Base-by-base conservation (phyloP, 2,329 filamentous ascomycete species). In the Colletotrichum camelliae region DNA sequence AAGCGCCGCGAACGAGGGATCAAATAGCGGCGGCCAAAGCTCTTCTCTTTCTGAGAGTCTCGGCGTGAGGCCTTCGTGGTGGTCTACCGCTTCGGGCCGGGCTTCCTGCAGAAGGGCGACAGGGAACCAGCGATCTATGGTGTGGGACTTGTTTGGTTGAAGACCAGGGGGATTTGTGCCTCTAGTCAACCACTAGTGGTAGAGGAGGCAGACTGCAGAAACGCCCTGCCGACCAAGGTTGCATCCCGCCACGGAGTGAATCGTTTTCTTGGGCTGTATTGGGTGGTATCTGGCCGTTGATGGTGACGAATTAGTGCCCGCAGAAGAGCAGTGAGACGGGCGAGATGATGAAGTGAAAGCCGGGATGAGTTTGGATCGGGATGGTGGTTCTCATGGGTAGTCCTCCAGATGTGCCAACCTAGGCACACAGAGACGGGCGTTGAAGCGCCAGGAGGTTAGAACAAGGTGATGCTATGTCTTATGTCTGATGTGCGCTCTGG, bases 51-150 rank as follows among this genome's bases (percentile, higher is more conserved):
- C 55, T 16, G n/a, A 48, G 43, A 48, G n/a, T 33, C 31, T 61
- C 58, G 58, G 39, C 52, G 18, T 52, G 39, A 55, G 27, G 24
- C n/a, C 16, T 43, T 61, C 39, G 6, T 43, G 21, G 27, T 37
- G 60, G 33, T 31, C 61, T 67, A 61, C 43, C 58, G 72, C 52
- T 60, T 70, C 66, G 71, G 71, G 60, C 60, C 60, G 66, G 66
- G 60, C 21, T 67, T 48, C 35, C 37, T 76, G 60, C 66, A 69
- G 43, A 58, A 60, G 18, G 57, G 29, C n/a, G 58, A 66, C 58
- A 66, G 48, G 71, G 52, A 62, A 73, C 43, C 57, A 58, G 57
- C 64, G 24, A 64, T 58, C 69, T 58, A 21, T 57, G n/a, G 7
- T 31, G 69, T 64, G 61, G 69, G 64, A 72, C 33, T 62, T 48